Conservation (phyloP, 2,329 filamentous ascomycete genomes). For the Aspergillus fischeri region DNA sequence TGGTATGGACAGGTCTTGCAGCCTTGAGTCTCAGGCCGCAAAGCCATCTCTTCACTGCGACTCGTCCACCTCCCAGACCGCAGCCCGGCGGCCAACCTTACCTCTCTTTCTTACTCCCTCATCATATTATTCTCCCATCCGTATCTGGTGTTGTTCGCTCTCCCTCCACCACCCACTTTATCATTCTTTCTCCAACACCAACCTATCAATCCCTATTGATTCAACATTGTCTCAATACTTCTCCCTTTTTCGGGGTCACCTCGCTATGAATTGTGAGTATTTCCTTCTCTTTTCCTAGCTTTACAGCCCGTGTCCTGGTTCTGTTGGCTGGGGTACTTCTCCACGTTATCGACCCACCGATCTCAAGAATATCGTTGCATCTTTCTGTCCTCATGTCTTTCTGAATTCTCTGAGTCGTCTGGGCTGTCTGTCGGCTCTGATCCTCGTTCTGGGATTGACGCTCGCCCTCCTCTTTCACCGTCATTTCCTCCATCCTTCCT, state of each 20-base stretch:
- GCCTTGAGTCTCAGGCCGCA: slow-evolving; percentile 28
- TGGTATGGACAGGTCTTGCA: slow-evolving; percentile 6
- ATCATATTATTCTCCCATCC: slow-evolving; percentile 27
- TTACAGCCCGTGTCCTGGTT: slow-evolving; percentile 27
- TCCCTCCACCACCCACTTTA: slow-evolving; percentile 25
- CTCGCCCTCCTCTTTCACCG: slow-evolving; percentile 15
- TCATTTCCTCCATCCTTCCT: slow-evolving; percentile 18
- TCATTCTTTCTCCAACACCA: slow-evolving; percentile 15
- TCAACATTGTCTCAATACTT: slow-evolving; percentile 9
- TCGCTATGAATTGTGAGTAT: slow-evolving; percentile 59
- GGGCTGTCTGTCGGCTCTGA: slow-evolving; percentile 15
- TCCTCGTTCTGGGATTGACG: slow-evolving; percentile 20
- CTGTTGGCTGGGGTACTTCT: slow-evolving; percentile 36
- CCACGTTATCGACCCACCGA: slow-evolving; percentile 39
- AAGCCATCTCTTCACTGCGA: slow-evolving; percentile 24
- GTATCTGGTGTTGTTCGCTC: slow-evolving; percentile 23
- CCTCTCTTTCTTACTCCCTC: slow-evolving; percentile 34
- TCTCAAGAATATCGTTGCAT: slow-evolving; percentile 21
- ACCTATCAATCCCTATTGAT: slow-evolving; percentile 13
- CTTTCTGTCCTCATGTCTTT: slow-evolving; percentile 13
- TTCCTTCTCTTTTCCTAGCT: slow-evolving; percentile 30
- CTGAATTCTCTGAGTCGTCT: slow-evolving; percentile 10
- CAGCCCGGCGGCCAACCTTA: slow-evolving; percentile 25
- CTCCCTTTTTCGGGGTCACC: slow-evolving; percentile 44
- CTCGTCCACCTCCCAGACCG: slow-evolving; percentile 19